Base-by-base conservation (phyloP, 1,284 basidiomycete genomes). In the Leccinum variabile region DNA sequence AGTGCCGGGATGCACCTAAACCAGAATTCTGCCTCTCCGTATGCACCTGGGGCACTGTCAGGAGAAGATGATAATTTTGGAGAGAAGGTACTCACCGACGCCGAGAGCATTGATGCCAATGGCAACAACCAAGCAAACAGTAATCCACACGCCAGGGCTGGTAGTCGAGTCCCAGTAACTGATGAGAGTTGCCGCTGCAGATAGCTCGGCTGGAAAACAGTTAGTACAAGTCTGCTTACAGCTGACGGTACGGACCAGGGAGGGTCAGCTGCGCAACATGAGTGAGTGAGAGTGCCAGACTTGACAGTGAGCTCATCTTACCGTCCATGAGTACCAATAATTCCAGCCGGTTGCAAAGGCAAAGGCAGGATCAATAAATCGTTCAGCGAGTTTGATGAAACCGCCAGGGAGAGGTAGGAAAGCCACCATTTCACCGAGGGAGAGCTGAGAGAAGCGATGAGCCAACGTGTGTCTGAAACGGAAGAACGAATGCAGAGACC, bases 321-420 rank as follows among this genome's bases (percentile, higher is more conserved):
- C 79, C 8, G 75, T 72, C 80, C 84, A 86, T 70, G 83, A 85
- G 72, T 85, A 87, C 80, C 82, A 85, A 70, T 88, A 88, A 68
- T 88, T 86, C 85, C 86, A 90, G 11, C 87, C 86, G 80, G 84
- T 82, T 37, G 86, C 82, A 71, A 89, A 89, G 0, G 84, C 84
- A 60, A 89, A 80, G 4, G 87, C 85, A 3, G 86, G 85, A 69
- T 90, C 84, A 50, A 91, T 82, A 68, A 89, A 91, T 22, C 89
- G 85, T 60, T 84, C 82, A 4, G 88, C 86, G 37, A 90, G 79
- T 65, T 80, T 83, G 69, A 91, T 87, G 72, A 89, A 89, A 57
- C 88, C 85, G 59, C 87, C 89, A 32, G 79, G 56, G 0, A 82
- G 63, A 9, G 80, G 80, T 7, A 82, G 69, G 58, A 75, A 78